These are phyloP conservation scores for Stenocarpella maydis DNA, from an alignment of 2,329 filamentous ascomycete species.

Conservation along the genomic window DNA sequence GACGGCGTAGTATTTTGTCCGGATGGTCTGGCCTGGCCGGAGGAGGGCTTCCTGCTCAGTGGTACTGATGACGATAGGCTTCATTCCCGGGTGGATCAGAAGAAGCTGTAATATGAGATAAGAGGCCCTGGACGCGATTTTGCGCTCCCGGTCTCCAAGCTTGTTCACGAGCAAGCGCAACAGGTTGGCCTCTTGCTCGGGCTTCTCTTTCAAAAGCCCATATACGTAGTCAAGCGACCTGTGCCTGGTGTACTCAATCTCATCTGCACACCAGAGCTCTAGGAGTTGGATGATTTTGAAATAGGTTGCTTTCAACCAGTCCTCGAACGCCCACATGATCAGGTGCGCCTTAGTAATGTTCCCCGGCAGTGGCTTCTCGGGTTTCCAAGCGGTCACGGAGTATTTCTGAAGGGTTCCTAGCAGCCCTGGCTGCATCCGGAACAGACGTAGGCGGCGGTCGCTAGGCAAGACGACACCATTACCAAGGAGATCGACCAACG, in stretches of 20 bases:
- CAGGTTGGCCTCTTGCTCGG: constrained; percentile 95
- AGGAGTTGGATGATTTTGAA: constrained; percentile 93
- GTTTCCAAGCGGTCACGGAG: constrained; percentile 67
- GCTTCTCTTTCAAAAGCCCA: constrained; percentile 91
- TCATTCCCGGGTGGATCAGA: constrained; percentile 92
- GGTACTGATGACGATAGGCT: constrained; percentile 81
- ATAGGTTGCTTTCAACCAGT: constrained; percentile 93
- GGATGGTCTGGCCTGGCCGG: constrained; percentile 83
- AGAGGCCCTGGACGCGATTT: constrained; percentile 92
- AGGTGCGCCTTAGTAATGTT: constrained; percentile 79
- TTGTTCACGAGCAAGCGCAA: constrained; percentile 94
- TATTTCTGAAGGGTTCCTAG: constrained; percentile 73
- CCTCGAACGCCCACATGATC: constrained; percentile 89
- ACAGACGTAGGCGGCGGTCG: constrained; percentile 81
- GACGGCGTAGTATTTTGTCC: constrained; percentile 94
- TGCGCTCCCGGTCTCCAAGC: constrained; percentile 92
- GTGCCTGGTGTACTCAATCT: constrained; percentile 91
- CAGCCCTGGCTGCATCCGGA: constrained; percentile 81
- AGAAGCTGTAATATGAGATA: constrained; percentile 93
- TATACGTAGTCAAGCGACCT: constrained; percentile 91
- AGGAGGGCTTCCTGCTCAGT: constrained; percentile 91
- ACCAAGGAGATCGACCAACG: constrained; percentile 92
- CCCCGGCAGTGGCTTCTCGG: constrained; percentile 75
- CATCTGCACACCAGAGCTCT: constrained; percentile 92
- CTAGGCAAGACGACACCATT: constrained; percentile 85